Conservation (phyloP, 2,329 filamentous ascomycete species). For the Rosellinia necatrix region DNA sequence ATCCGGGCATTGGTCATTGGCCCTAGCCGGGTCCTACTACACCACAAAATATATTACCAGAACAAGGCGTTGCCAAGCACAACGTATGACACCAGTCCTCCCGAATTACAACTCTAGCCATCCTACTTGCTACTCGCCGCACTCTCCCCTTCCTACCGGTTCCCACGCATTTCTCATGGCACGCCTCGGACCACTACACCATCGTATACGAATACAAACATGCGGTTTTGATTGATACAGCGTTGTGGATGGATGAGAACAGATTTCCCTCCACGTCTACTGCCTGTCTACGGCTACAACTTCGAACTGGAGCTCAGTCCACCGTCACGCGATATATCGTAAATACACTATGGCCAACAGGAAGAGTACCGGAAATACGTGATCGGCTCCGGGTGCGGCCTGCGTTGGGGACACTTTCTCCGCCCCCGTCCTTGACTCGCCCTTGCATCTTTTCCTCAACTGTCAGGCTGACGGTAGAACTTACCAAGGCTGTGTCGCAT, state of each 20-base stretch:
- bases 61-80: conserved; percentile 15
- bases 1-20: conserved; percentile 7
- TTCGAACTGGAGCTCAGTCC: background rate
- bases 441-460: background rate
- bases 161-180: conserved; percentile 3
- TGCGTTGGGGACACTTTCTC: background rate
- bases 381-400: background rate
- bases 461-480: background rate
- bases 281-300: background rate
- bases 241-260: conserved; percentile 10
- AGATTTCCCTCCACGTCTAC: conserved; percentile 1
- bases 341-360: conserved; percentile 8
- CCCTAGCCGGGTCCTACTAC: conserved; percentile 1
- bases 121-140: conserved; percentile 11
- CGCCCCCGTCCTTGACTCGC: background rate
- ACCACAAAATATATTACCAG: conserved; percentile 21
- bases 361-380: background rate
- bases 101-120: background rate
- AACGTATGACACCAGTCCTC: conserved; percentile 4
- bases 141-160: conserved; percentile 15
- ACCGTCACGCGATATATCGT: conserved; percentile 2
- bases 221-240: conserved; percentile 8
- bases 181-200: conserved; percentile 10
- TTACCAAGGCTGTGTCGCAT: background rate
- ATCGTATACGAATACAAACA: conserved; percentile 16